Evolutionary conservation across 495 filamentous ascomycete species (phyloP), one percentile per base, ranked within the genome.

Genomic region (Evansstolkia leycettana): DNA sequence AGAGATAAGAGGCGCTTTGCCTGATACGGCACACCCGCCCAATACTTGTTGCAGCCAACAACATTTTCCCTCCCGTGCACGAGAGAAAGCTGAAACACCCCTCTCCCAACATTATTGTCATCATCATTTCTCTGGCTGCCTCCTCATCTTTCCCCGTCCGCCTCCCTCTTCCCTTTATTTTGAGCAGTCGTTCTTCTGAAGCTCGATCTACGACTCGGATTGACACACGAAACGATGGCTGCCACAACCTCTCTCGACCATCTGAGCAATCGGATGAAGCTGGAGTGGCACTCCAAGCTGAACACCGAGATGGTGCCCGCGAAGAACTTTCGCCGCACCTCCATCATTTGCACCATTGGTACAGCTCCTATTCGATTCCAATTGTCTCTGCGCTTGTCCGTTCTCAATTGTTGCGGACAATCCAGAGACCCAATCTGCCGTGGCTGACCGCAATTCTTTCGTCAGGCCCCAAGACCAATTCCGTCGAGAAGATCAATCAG

Each of bases 301-400:
- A 75, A 76, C 64, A 88, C 84, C 37, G 78, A 86, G 47, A 80
- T 78, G 63, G 68, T 76, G 32, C 86, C 89, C 19, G 65, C 72
- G 31, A 81, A 81, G 66, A 84, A 85, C 67, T 89, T 88, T 57
- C 84, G 90, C 43, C 83, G 92, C 40, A 93, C 92, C 35, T 94
- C 89, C 42, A 98, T 98, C 71, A 94, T 98, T 60, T 82, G 90
- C 64, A 98, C 90, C 54, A 98, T 98, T 62, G 90, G 90, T 82
- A 69, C 52, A 60, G 52, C 9, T 4, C 32, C 23, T 32, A 13
- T 28, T 23, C 9, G 3, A n/a, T 23, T 18, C 11, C 20, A 23
- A 9, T 23, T 23, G 20, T 23, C 20, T 23, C 9, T 23, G 20
- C 4, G 9, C 9, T 4, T 9, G 20, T 23, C 20, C 9, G 4